Conservation (phyloP, 306 rosid species). For the Vicia faba region DNA sequence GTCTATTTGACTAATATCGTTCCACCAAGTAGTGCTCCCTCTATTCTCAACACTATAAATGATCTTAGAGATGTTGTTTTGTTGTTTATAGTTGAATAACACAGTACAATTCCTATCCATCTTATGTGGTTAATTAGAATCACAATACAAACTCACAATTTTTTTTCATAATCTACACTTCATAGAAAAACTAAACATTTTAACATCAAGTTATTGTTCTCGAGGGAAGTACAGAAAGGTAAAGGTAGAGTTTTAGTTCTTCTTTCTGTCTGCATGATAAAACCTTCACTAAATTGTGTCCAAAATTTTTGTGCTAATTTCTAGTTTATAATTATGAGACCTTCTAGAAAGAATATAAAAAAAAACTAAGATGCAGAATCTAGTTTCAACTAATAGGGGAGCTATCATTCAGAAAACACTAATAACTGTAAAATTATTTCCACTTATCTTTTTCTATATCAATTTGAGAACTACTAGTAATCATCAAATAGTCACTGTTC, state of each 20-base stretch:
- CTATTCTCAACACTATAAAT: too few species aligned
- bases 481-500: neutral
- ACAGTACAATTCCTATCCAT: too few species aligned
- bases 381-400: neutral
- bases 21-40: too few species aligned
- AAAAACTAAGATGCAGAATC: neutral
- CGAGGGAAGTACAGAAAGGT: too few species aligned
- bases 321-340: neutral
- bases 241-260: neutral
- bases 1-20: too few species aligned
- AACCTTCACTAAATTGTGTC: neutral
- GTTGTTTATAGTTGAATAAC: too few species aligned
- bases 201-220: too few species aligned
- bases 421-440: neutral
- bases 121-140: too few species aligned
- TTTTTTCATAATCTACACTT: too few species aligned
- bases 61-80: too few species aligned
- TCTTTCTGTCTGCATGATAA: neutral
- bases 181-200: too few species aligned
- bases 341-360: neutral
- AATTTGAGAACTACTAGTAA: neutral
- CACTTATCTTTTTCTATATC: neutral
- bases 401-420: neutral
- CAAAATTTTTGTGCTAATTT: slow-evolving; percentile 5
- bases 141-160: too few species aligned